Evolutionary conservation across 2,329 filamentous ascomycete genomes (phyloP).

Genomic region (Cercospora zeina): DNA sequence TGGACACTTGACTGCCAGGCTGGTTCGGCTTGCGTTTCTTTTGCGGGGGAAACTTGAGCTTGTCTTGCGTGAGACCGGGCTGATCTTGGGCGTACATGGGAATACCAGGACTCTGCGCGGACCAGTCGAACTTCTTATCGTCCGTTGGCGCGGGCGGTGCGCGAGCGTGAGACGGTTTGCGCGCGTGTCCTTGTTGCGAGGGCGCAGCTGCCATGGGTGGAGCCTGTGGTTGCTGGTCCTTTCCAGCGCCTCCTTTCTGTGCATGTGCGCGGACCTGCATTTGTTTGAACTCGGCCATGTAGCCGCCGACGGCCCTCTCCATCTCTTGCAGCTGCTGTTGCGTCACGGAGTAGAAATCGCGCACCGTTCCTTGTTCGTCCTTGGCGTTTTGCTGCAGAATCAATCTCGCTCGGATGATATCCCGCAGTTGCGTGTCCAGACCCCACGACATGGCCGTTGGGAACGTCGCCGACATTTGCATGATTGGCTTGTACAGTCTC

Average conservation of each 20-base stretch:
- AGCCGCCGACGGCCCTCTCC: constrained; percentile 29
- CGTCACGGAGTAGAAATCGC: constrained; percentile 35
- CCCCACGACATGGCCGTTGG: constrained; percentile 25
- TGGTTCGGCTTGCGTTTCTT: constrained; percentile 57
- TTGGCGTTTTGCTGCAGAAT: constrained; percentile 35
- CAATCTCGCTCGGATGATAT: constrained; percentile 34
- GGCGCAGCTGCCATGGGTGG: constrained; percentile 26
- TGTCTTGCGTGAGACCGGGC: constrained; percentile 56
- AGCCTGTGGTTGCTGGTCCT: constrained; percentile 24
- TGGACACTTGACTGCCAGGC: constrained; percentile 44
- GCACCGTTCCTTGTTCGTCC: constrained; percentile 32
- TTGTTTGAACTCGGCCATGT: constrained; percentile 35
- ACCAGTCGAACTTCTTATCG: constrained; percentile 41
- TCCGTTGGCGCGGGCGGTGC: constrained; percentile 40
- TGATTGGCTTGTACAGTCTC: constrained; percentile 33
- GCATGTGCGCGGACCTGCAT: constrained; percentile 23
- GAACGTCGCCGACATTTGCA: constrained; percentile 32
- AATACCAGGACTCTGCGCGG: constrained; percentile 51
- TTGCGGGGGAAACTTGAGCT: constrained; percentile 58
- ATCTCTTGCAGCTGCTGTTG: constrained; percentile 32
- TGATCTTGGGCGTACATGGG: constrained; percentile 56
- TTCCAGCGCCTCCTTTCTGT: constrained; percentile 23
- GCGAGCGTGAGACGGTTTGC: constrained; percentile 35
- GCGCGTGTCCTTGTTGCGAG: constrained; percentile 30
- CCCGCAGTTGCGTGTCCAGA: constrained; percentile 31